Evolutionary conservation across 768 basidiomycete species (phyloP).

Genomic region (Suillus weaverae): DNA sequence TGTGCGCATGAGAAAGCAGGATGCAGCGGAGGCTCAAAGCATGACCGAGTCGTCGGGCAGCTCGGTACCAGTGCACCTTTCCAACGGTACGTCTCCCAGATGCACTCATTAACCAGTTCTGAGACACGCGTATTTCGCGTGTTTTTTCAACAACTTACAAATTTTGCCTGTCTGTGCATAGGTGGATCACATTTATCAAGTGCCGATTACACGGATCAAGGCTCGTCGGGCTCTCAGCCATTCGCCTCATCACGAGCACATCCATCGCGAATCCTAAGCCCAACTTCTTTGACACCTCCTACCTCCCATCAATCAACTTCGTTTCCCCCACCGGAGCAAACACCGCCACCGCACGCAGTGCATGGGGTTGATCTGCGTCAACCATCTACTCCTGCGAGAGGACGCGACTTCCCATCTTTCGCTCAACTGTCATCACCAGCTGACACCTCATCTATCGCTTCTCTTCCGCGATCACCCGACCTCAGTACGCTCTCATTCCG

Average conservation of each 20-base stretch:
- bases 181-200: not conserved
- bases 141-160: not conserved
- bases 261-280: not conserved
- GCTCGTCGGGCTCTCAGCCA: not conserved
- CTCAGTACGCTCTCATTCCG: slow-evolving; percentile 13
- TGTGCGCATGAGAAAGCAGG: slow-evolving; percentile 34
- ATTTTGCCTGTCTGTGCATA: not conserved
- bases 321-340: not conserved
- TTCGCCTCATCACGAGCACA: not conserved
- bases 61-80: not conserved
- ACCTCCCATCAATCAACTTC: not conserved
- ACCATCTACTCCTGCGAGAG: not conserved
- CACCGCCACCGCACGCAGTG: not conserved
- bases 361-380: not conserved
- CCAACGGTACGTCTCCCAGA: not conserved
- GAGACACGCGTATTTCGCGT: not conserved
- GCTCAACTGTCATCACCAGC: slow-evolving; percentile 24
- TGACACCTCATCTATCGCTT: slow-evolving; percentile 12
- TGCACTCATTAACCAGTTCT: not conserved
- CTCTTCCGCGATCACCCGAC: slow-evolving; percentile 21
- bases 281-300: not conserved
- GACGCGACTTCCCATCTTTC: slow-evolving; percentile 16
- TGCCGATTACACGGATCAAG: not conserved
- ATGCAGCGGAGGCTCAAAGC: slow-evolving; percentile 32
- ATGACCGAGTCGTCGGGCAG: not conserved